Base-by-base conservation (phyloP, 2,329 filamentous ascomycete genomes). In the Sclerotinia minor region DNA sequence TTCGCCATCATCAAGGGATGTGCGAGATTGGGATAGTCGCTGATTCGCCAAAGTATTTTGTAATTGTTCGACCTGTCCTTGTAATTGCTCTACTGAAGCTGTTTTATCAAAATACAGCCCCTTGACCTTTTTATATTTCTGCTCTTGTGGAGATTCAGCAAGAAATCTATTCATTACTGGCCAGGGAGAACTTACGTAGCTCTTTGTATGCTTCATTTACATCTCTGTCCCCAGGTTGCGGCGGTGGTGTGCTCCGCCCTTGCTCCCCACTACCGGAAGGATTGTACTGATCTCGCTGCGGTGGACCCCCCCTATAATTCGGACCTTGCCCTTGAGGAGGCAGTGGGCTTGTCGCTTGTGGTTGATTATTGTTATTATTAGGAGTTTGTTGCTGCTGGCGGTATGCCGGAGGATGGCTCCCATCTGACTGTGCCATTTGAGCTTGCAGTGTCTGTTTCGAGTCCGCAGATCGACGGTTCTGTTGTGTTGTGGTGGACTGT, bases 31-130 rank as follows among this genome's bases (percentile, higher is more conserved):
- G 3, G 95, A 95, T 78, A 99, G 89, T 68, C 94, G 90, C 79
- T 98, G 95, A 79, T 97, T 95, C 68, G 95, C 95, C 65, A 99
- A 87, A n/a, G 93, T 95, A 78, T 99, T 98, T 78, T 99, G 95
- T 24, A 99, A 84, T 75, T 95, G 91, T 78, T 97, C 94, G 32
- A 98, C 91, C 79, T 97, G 94, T 45, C 65, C 57, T 78, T 99
- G 95, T n/a, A 99, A 84, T 75, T 95, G 91, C 78, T 97, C 94
- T 32, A 98, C 91, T 79, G 97, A 94, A 24, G 88, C 85, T 72
- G 89, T 91, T 74, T 96, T 90, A 72, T 98, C 95, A 78, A 98
- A 98, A 78, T 97, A 99, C 75, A 97, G 91, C 67, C 93, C 89
- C 82, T 99, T 99, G 68, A 99, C 94, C 77, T 97, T 97, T 78